A percentile compares a stretch with the other conserved stretches of the same genome.
phyloP scores from a whole-genome alignment of 257 asterid genomes.

The Gynochthodes officinalis region DNA sequence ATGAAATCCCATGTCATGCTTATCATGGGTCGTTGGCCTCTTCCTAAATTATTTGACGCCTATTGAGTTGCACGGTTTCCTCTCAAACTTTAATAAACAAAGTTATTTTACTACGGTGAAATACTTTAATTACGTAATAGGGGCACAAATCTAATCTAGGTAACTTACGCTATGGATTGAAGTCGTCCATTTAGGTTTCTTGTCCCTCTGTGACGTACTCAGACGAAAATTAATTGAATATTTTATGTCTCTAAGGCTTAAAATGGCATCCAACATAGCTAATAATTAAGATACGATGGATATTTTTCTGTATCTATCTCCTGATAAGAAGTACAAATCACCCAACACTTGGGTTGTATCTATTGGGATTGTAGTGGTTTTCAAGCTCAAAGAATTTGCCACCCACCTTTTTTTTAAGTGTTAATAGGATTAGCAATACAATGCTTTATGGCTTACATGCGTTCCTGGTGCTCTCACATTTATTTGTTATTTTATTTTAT shows the following conservation, averaged over 20 bases:
- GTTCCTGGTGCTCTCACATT: no score
- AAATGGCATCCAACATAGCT: slow-evolving; percentile 44
- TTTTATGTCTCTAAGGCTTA: slow-evolving; percentile 22
- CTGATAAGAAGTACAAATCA: slow-evolving; percentile 54
- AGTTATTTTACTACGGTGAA: no score
- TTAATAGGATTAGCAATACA: neutral
- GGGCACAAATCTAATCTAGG: no score
- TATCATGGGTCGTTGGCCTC: no score
- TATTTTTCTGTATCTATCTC: slow-evolving; percentile 39
- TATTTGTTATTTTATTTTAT: neutral
- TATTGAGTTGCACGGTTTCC: no score
- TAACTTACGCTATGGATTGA: no score
- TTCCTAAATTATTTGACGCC: no score
- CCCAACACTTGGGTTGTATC: slow-evolving; percentile 39
- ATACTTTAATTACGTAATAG: no score
- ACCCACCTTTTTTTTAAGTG: slow-evolving; percentile 30
- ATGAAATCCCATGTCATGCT: no score
- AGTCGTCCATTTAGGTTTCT: no score
- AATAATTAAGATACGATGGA: slow-evolving; percentile 27
- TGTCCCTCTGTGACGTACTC: slow-evolving; percentile 49
- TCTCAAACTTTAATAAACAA: no score
- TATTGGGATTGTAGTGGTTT: slow-evolving; percentile 42
- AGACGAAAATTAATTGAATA: slow-evolving; percentile 17
- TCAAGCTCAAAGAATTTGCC: slow-evolving; percentile 38
- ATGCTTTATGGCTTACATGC: slow-evolving; percentile 18